These are phyloP conservation scores for Arthrobotrys iridis DNA, from an alignment of 2,329 filamentous ascomycete genomes.

Conservation along the genomic window DNA sequence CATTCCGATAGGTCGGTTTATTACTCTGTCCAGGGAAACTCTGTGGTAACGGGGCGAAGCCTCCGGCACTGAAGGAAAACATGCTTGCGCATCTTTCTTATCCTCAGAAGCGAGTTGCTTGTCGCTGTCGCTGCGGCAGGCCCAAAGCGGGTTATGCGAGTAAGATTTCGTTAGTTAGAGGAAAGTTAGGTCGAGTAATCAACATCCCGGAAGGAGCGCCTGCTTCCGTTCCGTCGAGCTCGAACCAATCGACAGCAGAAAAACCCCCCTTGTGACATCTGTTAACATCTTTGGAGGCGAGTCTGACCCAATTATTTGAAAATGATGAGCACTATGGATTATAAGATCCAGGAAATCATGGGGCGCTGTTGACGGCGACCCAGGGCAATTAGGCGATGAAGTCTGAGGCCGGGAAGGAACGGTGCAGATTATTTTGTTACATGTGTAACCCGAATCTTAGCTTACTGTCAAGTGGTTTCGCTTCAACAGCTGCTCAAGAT, in stretches of 20 bases:
- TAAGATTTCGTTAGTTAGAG: slow-evolving; percentile 35
- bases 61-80: slow-evolving; percentile 1
- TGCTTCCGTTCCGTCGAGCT: slow-evolving; percentile 25
- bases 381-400: background rate
- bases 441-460: background rate
- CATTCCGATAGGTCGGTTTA: slow-evolving; percentile 32
- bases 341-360: background rate
- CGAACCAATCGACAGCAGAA: slow-evolving; percentile 20
- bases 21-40: background rate
- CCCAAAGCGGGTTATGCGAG: slow-evolving; percentile 7
- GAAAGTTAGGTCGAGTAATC: slow-evolving; percentile 39
- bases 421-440: background rate
- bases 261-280: background rate
- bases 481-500: background rate
- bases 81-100: background rate
- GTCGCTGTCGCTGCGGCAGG: background rate
- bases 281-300: background rate
- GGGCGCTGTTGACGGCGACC: background rate
- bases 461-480: background rate
- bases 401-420: too few species aligned
- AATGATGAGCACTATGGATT: background rate
- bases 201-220: slow-evolving; percentile 20
- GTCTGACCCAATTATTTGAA: slow-evolving; percentile 5
- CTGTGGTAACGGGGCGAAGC: slow-evolving; percentile 14
- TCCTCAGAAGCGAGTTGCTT: slow-evolving; percentile 3